Evolutionary conservation across 768 basidiomycete species (phyloP).

Genomic region (Mycena filopes): DNA sequence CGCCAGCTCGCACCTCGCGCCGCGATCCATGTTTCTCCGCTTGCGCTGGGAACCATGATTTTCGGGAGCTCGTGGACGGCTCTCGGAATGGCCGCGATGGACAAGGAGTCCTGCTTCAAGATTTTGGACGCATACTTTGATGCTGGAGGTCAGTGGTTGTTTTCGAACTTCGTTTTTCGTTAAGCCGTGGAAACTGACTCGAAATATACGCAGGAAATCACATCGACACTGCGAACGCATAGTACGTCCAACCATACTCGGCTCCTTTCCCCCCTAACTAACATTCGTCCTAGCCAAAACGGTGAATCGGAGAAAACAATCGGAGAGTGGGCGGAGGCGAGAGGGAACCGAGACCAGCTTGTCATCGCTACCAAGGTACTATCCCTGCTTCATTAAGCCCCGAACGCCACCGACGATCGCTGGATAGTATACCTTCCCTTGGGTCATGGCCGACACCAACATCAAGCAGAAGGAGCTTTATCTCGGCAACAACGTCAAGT

Average conservation of each 20-base stretch:
- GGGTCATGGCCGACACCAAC: conserved; percentile 34
- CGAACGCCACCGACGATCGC: no score
- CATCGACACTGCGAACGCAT: not conserved
- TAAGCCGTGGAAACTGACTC: no score
- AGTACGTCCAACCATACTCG: not conserved
- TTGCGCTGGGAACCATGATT: conserved; percentile 55
- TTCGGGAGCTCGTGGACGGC: conserved; percentile 51
- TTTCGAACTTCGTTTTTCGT: no score
- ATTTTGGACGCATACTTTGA: conserved; percentile 9
- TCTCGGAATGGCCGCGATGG: not conserved
- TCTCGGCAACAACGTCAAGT: conserved; percentile 60
- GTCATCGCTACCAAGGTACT: conserved; percentile 3
- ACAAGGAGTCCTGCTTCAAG: not conserved
- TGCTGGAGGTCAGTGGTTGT: not conserved
- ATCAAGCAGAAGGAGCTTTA: conserved; percentile 49
- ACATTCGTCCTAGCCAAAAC: not conserved
- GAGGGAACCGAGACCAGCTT: conserved; percentile 49
- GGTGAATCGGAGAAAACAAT: conserved; percentile 38
- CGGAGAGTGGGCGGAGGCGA: conserved; percentile 61
- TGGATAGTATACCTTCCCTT: conserved; percentile 45
- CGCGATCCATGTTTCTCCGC: conserved; percentile 56
- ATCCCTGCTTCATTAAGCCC: not conserved
- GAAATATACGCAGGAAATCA: no score
- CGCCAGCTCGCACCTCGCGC: conserved; percentile 49
- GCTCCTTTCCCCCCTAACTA: no score